Base-by-base conservation (phyloP, 192 early-diverging fungal species). In the Paraglomus occultum region DNA sequence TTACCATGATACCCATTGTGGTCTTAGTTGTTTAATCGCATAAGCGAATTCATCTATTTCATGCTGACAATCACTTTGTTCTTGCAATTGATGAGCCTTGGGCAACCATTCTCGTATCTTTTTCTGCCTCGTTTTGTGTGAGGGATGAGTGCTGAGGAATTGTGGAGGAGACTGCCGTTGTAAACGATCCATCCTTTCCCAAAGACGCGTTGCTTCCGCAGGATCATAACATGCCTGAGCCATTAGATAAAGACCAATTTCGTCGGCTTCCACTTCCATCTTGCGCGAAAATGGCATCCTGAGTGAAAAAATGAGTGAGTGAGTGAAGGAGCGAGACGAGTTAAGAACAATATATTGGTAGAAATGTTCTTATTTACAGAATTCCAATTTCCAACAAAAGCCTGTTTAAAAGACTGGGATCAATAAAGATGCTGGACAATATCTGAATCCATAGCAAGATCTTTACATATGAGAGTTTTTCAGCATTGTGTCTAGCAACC, bases 161-260 rank as follows among this genome's bases (percentile, higher is more conserved):
- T 91, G 86, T 7, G 84, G 79, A 8, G 79, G 73, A 3, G 71
- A 52, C 1, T 45, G 67, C 0, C 70, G 63, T 53, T 87, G 81
- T 12, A 45, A 51, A 6, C 51, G 8, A 11, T 65, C 47, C 94
- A 96, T 98, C 9, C 93, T 76, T 76, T 87, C 66, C 96, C 96
- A 99, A 72, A 99, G 79, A 7, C 75, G 75, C 0, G 89, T 79
- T 18, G 94, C 92, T 67, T 90, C 87, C 10, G 64, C 67, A 1
- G 96, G 96, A 72, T 97, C 85, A 74, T 90, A 99, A 74, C 96
- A 99, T 31, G 96, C 96, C 61, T 89, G 83, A 5, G 94, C 87
- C 94, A 97, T 95, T 14, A 99, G 78, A 51, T 83, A 64, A 44
- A 99, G 76, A 0, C 94, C 94, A 75, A 99, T 92, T 51, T 87